Evolutionary conservation across 2,329 filamentous ascomycete species (phyloP).

Genomic region (Sphaceloma murrayae): DNA sequence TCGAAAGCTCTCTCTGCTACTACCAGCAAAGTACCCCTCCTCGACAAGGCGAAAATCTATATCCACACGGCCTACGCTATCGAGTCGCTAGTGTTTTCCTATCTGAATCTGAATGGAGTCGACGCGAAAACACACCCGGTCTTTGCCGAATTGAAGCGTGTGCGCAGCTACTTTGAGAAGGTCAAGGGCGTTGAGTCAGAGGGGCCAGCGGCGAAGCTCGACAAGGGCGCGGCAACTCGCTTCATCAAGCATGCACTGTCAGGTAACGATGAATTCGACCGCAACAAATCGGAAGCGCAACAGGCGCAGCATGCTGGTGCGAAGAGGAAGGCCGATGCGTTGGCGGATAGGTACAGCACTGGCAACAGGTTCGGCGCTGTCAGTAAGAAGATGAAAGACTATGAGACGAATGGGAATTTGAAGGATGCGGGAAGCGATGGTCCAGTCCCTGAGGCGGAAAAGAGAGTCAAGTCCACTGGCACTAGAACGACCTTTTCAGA

Average conservation of each 20-base stretch:
- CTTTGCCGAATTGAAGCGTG: constrained; percentile 72
- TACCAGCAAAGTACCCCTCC: constrained; percentile 71
- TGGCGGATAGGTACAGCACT: constrained; percentile 25
- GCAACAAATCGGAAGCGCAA: constrained; percentile 30
- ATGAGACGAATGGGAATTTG: constrained; percentile 20
- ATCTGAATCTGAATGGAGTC: constrained; percentile 66
- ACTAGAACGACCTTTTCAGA: neutral
- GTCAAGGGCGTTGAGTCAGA: constrained; percentile 67
- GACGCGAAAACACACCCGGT: constrained; percentile 79
- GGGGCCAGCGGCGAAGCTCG: constrained; percentile 49
- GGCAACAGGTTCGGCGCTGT: constrained; percentile 28
- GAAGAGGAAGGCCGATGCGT: constrained; percentile 27
- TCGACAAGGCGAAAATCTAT: constrained; percentile 91
- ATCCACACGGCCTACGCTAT: constrained; percentile 81
- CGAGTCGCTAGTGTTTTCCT: constrained; percentile 80
- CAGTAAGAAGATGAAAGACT: constrained; percentile 28
- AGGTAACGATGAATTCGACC: constrained; percentile 39
- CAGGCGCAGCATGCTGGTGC: constrained; percentile 30
- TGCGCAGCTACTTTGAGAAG: constrained; percentile 88
- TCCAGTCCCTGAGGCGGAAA: neutral
- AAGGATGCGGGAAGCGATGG: neutral
- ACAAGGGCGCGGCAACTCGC: constrained; percentile 68
- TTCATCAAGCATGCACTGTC: constrained; percentile 73
- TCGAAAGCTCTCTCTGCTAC: constrained; percentile 53
- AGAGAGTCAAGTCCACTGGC: no score